Evolutionary conservation across 2,329 filamentous ascomycete species (phyloP).

Genomic region (Cladosporium phlei): DNA sequence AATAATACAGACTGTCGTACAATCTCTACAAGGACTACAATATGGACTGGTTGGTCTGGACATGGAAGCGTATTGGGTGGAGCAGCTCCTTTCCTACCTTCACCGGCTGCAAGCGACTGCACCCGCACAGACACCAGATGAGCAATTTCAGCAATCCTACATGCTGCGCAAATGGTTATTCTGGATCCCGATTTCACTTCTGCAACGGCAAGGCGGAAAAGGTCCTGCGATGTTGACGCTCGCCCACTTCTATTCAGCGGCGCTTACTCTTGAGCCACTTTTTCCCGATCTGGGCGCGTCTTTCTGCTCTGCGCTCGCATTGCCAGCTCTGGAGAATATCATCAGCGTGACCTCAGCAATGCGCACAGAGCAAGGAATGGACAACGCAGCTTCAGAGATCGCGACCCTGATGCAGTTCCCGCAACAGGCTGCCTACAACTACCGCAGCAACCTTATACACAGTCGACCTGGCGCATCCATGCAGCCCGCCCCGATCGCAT

Average conservation of each 20-base stretch:
- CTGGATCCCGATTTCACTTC: constrained; percentile 82
- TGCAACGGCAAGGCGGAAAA: constrained; percentile 72
- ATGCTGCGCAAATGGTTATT: constrained; percentile 89
- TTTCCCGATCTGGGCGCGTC: constrained; percentile 88
- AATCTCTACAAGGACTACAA: constrained; percentile 41
- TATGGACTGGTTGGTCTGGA: constrained; percentile 41
- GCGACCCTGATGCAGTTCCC: constrained; percentile 45
- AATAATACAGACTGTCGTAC: constrained; percentile 38
- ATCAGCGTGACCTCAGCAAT: constrained; percentile 67
- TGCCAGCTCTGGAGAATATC: constrained; percentile 81
- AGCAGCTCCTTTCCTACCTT: constrained; percentile 45
- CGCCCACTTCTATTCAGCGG: constrained; percentile 86
- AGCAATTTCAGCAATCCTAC: constrained; percentile 87
- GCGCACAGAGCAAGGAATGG: constrained; percentile 43
- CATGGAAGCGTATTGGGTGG: constrained; percentile 45
- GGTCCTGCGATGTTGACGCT: constrained; percentile 76
- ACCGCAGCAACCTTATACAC: constrained; percentile 32
- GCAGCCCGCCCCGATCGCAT: constrained; percentile 1
- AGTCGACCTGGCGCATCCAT: constrained; percentile 12
- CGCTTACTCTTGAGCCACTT: constrained; percentile 79
- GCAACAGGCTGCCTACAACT: constrained; percentile 38
- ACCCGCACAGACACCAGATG: constrained; percentile 55
- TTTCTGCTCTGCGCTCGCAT: constrained; percentile 65
- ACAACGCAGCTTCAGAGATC: constrained; percentile 39
- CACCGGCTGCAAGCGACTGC: constrained; percentile 40